Evolutionary conservation across 2,329 filamentous ascomycete species (phyloP).

Genomic region (Bipolaris bicolor): DNA sequence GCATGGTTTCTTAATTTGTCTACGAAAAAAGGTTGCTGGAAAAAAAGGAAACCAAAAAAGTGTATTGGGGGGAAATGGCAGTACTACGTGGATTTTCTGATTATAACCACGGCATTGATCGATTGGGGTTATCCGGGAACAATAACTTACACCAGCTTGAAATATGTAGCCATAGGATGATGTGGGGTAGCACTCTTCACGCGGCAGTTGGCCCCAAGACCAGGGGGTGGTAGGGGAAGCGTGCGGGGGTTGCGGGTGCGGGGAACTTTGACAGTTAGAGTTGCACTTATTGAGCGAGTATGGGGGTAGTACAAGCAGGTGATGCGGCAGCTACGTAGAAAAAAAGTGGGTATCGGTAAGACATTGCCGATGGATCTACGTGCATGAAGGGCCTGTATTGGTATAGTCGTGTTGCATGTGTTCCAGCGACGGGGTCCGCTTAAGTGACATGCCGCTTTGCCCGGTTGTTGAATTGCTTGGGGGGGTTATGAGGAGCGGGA

Average conservation of each 20-base stretch:
- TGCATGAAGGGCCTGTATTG: too few relatives aligned
- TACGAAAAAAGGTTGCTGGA: not conserved
- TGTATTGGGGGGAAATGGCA: too few relatives aligned
- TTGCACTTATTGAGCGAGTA: not conserved
- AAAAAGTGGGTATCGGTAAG: not conserved
- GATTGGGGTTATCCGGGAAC: too few relatives aligned
- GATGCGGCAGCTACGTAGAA: not conserved
- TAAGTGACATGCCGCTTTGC: too few relatives aligned
- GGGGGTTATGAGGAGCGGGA: too few relatives aligned
- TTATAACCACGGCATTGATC: not conserved
- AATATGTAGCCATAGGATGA: not conserved
- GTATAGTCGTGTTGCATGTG: too few relatives aligned
- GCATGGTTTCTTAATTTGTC: slow-evolving; percentile 21
- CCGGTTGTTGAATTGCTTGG: too few relatives aligned
- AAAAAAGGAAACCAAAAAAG: too few relatives aligned
- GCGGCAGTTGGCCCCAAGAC: slow-evolving; percentile 3
- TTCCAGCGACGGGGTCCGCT: too few relatives aligned
- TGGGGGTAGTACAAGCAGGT: too few relatives aligned
- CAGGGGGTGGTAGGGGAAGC: not conserved
- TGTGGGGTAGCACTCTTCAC: slow-evolving; percentile 12
- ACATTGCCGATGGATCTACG: slow-evolving; percentile 3
- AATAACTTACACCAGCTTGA: too few relatives aligned
- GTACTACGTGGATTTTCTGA: too few relatives aligned
- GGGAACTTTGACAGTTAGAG: not conserved
- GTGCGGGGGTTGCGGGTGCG: slow-evolving; percentile 19